Evolutionary conservation across 1,284 basidiomycete species (phyloP), one percentile per base, ranked within the genome.

Genomic region (Austroboletus rostrupii): DNA sequence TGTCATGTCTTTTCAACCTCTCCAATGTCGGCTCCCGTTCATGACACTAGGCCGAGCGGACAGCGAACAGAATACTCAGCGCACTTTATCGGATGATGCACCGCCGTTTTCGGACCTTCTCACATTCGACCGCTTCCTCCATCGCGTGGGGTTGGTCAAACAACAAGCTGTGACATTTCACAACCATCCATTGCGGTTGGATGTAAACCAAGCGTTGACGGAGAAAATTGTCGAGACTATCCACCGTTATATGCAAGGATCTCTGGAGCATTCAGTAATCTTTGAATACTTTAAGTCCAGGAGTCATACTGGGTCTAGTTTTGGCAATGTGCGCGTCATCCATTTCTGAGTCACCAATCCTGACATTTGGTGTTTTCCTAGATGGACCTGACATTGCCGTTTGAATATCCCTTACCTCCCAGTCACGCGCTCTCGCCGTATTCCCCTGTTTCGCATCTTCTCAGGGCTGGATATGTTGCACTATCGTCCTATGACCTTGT

Each of bases 151-250:
- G 19, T 55, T 67, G 43, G 61, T 78, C 35, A 72, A 71, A 54
- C 59, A 63, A 32, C 74, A 77, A 56, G 61, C 71, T 1, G 57
- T 57, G 11, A 51, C 56, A 3, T 58, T 66, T 19, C 56, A 75
- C 3, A 61, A 59, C 1, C 74, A 80, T 56, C 81, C 80, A 2
- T 61, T 81, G n/a, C 74, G 79, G 47, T 62, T 36, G 6, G 35
- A 36, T 3, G n/a, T 36, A 8, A 5, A n/a, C 4, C 3, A 36
- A 19, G 17, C 6, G n/a, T 6, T 7, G 3, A 8, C 1, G 3
- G 6, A 10, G 35, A 36, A n/a, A 11, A 9, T 17, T 26, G 23
- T 26, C 23, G 23, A 26, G 23, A 5, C 9, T 26, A 3, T 6
- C n/a, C 16, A 19, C 7, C 13, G 5, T 14, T n/a, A 14, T 36